Evolutionary conservation across 805 yeast species (phyloP).

Genomic region (Metschnikowia cerradonensis): DNA sequence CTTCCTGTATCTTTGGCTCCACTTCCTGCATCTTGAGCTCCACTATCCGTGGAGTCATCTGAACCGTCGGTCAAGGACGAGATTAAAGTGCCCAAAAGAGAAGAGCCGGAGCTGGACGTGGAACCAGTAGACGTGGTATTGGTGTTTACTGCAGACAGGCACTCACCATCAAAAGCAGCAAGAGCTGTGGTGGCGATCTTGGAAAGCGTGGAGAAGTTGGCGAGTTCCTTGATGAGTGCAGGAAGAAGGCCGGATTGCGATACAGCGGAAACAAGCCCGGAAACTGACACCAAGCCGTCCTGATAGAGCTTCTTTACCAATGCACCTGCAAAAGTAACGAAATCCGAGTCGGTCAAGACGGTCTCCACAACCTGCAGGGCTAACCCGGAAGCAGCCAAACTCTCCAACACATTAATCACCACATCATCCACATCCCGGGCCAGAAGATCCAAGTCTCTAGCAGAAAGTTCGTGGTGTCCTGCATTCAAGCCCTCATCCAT

Average conservation of each 20-base stretch:
- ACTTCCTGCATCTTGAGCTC: too few relatives aligned
- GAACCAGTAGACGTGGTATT: constrained; percentile 4
- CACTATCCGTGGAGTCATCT: neutral
- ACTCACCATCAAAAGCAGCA: constrained; percentile 32
- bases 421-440: constrained; percentile 25
- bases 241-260: constrained; percentile 30
- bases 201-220: constrained; percentile 29
- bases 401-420: constrained; percentile 35
- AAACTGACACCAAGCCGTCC: constrained; percentile 26
- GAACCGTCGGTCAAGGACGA: neutral
- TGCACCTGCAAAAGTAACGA: constrained; percentile 34
- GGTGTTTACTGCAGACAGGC: constrained; percentile 11
- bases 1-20: too few relatives aligned
- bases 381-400: constrained; percentile 41
- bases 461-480: too few relatives aligned
- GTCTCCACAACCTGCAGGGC: constrained; percentile 37
- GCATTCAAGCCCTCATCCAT: too few relatives aligned
- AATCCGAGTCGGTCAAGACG: constrained; percentile 34
- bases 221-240: constrained; percentile 31
- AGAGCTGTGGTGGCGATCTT: constrained; percentile 35
- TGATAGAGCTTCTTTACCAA: constrained; percentile 30
- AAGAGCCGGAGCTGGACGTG: neutral
- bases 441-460: neutral
- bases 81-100: constrained; percentile 1
- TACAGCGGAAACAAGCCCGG: constrained; percentile 28